These are phyloP conservation scores for Anthoceros angustus DNA, from an alignment of 225 moss, liverwort and hornwort genomes.

Conservation along the genomic window DNA sequence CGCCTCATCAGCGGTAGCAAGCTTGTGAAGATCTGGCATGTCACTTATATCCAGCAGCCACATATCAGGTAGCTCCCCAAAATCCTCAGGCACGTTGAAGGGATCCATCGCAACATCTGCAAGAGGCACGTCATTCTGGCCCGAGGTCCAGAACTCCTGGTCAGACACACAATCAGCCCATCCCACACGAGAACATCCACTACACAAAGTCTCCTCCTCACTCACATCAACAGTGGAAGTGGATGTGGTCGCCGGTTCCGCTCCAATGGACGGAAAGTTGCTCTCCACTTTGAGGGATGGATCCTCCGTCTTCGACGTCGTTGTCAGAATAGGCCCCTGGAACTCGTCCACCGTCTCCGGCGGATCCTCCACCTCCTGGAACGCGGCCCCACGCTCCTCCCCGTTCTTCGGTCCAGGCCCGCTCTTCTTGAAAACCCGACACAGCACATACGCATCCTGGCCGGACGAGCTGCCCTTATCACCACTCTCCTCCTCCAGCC, in stretches of 20 bases:
- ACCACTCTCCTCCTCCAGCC: constrained; percentile 53
- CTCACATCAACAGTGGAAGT: not conserved
- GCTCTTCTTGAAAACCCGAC: constrained; percentile 79
- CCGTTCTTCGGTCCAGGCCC: constrained; percentile 69
- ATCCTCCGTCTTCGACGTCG: too few relatives aligned
- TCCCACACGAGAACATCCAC: too few relatives aligned
- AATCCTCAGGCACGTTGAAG: too few relatives aligned
- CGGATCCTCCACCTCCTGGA: constrained; percentile 18
- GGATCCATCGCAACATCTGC: too few relatives aligned
- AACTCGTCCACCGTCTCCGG: too few relatives aligned
- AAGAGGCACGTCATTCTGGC: too few relatives aligned
- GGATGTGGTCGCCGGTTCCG: not conserved
- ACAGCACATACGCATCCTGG: constrained; percentile 61
- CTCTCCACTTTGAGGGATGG: not conserved
- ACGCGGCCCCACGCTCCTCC: constrained; percentile 37
- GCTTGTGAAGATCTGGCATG: not conserved
- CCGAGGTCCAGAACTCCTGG: too few relatives aligned
- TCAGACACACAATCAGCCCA: too few relatives aligned
- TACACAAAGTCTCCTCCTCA: too few relatives aligned
- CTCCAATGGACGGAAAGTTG: too few relatives aligned
- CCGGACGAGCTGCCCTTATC: constrained; percentile 15
- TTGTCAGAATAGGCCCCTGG: too few relatives aligned
- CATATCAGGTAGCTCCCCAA: not conserved
- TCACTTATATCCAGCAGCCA: too few relatives aligned
- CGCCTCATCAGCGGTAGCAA: not conserved